Conservation (phyloP, 768 basidiomycete species). For the Termitomyces sp. region DNA sequence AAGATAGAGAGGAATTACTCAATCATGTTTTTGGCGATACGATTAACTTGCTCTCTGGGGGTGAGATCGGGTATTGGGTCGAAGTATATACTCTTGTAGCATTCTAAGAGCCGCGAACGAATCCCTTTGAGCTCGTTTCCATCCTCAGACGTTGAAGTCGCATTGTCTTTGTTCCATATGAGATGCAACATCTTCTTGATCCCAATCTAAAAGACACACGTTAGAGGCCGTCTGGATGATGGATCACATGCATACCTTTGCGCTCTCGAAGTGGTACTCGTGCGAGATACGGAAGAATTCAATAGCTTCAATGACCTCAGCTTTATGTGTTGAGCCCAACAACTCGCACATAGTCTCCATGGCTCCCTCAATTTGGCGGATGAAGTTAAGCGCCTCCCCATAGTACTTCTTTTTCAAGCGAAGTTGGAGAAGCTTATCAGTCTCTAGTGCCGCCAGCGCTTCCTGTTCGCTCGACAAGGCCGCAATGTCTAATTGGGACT, state of each 20-base stretch:
- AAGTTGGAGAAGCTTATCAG: conserved; percentile 62
- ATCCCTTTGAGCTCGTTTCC: conserved; percentile 82
- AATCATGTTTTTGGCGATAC: conserved; percentile 96
- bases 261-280: conserved; percentile 77
- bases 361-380: conserved; percentile 55
- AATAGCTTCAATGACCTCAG: conserved; percentile 81
- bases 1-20: conserved; percentile 53
- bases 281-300: conserved; percentile 86
- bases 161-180: conserved; percentile 96
- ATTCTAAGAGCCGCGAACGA: conserved; percentile 83
- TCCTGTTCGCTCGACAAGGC: conserved; percentile 71
- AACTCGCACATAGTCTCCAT: conserved; percentile 74
- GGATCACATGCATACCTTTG: conserved; percentile 49
- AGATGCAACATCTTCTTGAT: conserved; percentile 97
- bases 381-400: conserved; percentile 82
- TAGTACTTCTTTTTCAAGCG: conserved; percentile 84
- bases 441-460: conserved; percentile 66
- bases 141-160: conserved; percentile 60
- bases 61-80: conserved; percentile 73
- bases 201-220: conserved; percentile 52
- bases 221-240: conserved; percentile 6
- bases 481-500: conserved; percentile 67
- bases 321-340: conserved; percentile 82
- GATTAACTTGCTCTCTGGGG: conserved; percentile 81
- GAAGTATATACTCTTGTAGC: conserved; percentile 86